phyloP scores from a whole-genome alignment of 768 basidiomycete genomes.

The Serendipita sp. region DNA sequence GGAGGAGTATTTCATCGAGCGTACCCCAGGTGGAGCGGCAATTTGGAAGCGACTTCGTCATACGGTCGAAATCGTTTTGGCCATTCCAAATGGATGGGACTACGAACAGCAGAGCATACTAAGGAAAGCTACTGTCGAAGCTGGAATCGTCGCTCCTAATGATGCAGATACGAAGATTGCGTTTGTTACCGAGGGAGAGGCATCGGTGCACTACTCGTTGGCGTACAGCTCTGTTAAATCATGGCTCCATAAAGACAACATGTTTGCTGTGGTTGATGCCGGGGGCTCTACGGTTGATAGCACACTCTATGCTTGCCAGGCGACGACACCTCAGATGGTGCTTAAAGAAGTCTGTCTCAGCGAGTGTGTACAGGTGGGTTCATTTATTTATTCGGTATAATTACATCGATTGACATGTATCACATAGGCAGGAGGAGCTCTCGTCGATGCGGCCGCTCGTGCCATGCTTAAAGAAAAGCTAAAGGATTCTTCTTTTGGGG shows the following conservation, averaged over 20 bases:
- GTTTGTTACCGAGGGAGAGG: conserved; percentile 8
- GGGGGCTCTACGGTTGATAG: conserved; percentile 5
- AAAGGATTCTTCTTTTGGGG: not conserved
- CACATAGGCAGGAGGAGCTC: not conserved
- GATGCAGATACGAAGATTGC: not conserved
- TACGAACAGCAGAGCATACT: not conserved
- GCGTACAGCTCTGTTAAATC: not conserved
- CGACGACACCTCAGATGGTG: not conserved
- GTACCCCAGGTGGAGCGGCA: not conserved
- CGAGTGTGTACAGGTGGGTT: not conserved
- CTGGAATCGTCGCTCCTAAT: not conserved
- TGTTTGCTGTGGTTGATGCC: conserved; percentile 3
- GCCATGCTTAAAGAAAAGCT: not conserved
- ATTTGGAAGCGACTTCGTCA: conserved; percentile 2
- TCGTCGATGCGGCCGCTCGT: not conserved
- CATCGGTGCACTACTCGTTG: conserved; percentile 6
- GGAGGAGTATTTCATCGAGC: not conserved
- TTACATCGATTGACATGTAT: not conserved
- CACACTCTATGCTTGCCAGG: conserved; percentile 1
- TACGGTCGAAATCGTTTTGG: not conserved
- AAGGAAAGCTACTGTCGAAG: not conserved
- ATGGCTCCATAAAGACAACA: not conserved
- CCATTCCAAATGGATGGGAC: conserved; percentile 7
- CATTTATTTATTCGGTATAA: not conserved
- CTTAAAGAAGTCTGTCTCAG: conserved; percentile 5